These are phyloP conservation scores for Thecamonas trahens DNA, from an alignment of 78 protist genomes.

Conservation along the genomic window DNA sequence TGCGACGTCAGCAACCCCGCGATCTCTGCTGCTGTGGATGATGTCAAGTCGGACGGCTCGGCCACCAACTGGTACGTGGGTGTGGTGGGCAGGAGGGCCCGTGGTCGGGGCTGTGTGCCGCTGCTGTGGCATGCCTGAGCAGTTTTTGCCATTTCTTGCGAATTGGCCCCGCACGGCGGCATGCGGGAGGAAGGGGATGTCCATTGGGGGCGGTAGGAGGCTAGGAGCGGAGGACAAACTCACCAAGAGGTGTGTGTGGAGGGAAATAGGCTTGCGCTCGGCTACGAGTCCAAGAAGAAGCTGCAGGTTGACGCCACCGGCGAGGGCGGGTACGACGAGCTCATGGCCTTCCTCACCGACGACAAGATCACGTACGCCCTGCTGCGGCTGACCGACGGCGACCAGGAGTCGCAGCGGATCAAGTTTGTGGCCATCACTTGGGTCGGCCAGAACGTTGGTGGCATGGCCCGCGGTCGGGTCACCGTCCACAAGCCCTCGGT, in stretches of 20 bases:
- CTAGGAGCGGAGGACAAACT: neutral
- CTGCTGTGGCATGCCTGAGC: neutral
- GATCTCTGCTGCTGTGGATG: neutral
- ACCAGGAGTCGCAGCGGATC: constrained; percentile 12
- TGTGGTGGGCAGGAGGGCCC: no score
- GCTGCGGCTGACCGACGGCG: constrained; percentile 25
- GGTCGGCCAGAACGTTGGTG: constrained; percentile 19
- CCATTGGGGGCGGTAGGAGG: neutral
- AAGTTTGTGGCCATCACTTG: constrained; percentile 24
- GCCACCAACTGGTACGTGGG: constrained; percentile 3
- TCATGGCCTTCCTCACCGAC: neutral
- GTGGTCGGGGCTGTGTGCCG: no score
- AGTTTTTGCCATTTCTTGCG: neutral
- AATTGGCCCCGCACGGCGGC: neutral
- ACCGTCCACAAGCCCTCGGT: constrained; percentile 4
- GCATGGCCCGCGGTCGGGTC: constrained; percentile 5
- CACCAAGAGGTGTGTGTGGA: neutral
- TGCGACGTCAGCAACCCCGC: constrained; percentile 1
- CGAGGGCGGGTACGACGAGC: neutral
- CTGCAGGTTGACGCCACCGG: neutral
- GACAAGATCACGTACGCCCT: constrained; percentile 8
- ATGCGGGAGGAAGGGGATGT: neutral
- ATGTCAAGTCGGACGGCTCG: neutral
- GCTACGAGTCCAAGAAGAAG: neutral
- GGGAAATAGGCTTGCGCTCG: neutral